Percentiles rank a stretch among this genome's conserved stretches.
Conservation (phyloP, 2,329 filamentous ascomycete species). For the Cladorrhinum sp. region DNA sequence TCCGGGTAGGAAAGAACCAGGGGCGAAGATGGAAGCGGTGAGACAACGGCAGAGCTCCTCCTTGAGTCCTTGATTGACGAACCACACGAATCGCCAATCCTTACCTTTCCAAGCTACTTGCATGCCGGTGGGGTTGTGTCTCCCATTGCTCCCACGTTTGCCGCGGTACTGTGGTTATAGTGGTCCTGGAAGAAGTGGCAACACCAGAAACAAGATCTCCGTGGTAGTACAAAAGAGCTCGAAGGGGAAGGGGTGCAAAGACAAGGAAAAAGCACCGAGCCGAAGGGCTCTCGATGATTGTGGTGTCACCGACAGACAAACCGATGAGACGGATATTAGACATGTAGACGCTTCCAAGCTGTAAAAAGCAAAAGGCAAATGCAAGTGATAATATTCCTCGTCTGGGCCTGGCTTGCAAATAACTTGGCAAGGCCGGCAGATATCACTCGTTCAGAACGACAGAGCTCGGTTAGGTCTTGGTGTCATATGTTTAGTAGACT, state of each 20-base stretch:
- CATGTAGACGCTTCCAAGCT: too few relatives aligned
- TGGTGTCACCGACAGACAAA: not conserved
- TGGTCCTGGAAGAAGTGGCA: not conserved
- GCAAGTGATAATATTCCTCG: too few relatives aligned
- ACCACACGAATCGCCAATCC: not conserved
- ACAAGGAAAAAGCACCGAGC: not conserved
- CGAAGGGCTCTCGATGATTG: not conserved
- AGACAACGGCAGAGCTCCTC: not conserved
- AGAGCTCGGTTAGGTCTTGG: not conserved
- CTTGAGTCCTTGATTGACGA: not conserved
- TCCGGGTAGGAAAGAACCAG: not conserved
- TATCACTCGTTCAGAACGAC: not conserved
- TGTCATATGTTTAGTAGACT: not conserved
- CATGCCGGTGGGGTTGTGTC: not conserved
- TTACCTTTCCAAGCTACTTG: not conserved
- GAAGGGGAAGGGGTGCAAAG: not conserved
- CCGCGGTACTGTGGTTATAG: not conserved
- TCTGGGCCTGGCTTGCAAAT: too few relatives aligned
- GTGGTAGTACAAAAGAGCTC: not conserved
- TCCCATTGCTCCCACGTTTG: too few relatives aligned
- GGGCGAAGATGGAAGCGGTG: not conserved
- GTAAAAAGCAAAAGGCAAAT: too few relatives aligned
- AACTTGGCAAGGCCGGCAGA: too few relatives aligned
- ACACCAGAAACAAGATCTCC: not conserved
- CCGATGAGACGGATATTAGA: too few relatives aligned